Conservation (phyloP, 768 basidiomycete species). For the Termitomyces sp. region DNA sequence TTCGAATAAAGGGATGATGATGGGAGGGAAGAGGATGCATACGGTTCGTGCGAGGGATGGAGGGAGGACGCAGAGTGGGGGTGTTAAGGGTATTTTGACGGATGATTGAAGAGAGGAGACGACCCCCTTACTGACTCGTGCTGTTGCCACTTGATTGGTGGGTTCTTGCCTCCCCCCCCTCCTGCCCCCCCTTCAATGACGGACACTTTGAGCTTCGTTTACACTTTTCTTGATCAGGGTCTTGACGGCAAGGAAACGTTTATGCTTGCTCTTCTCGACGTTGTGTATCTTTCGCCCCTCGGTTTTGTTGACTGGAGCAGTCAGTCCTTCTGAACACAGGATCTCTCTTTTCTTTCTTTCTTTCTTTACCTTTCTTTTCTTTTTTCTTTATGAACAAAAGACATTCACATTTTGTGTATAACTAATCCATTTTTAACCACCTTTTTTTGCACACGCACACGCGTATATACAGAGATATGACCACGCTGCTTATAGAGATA, state of each 20-base stretch:
- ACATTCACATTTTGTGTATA: too few relatives aligned
- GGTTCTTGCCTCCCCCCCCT: neutral
- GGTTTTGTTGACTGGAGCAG: neutral
- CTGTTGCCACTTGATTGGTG: too few relatives aligned
- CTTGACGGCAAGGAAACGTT: neutral
- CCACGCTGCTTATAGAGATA: too few relatives aligned
- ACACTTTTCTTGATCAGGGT: neutral
- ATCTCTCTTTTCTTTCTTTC: too few relatives aligned
- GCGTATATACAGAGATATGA: too few relatives aligned
- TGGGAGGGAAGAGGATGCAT: conserved; percentile 50
- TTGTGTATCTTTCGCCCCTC: neutral
- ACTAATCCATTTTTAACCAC: too few relatives aligned
- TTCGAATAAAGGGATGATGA: conserved; percentile 14
- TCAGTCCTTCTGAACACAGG: too few relatives aligned
- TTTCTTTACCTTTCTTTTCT: too few relatives aligned
- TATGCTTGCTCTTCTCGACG: neutral
- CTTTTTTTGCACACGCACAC: too few relatives aligned
- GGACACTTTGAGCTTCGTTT: neutral
- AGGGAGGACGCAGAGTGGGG: conserved; percentile 80
- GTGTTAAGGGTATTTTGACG: conserved; percentile 69
- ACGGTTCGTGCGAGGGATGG: conserved; percentile 71
- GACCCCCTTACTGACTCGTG: neutral
- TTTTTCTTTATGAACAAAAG: too few relatives aligned
- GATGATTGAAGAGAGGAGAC: conserved; percentile 17
- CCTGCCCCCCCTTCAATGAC: neutral